Evolutionary conservation across 1,139 yeast species (phyloP), one percentile per base, ranked within the genome.

Genomic region (Pichia sp.): DNA sequence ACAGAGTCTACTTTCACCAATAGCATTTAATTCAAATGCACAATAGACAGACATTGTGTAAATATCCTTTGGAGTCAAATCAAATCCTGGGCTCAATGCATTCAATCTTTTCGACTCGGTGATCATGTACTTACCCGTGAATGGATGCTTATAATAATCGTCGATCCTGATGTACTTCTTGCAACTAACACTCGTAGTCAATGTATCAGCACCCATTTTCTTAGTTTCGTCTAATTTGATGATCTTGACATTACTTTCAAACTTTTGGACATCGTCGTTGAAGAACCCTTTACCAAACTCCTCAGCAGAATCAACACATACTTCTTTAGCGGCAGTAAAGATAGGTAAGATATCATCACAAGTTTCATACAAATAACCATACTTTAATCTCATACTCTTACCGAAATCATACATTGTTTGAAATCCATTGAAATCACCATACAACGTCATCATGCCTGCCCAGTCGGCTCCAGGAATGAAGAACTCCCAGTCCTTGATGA

Each of bases 21-120:
- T 65, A 15, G 70, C 75, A 54, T 75, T 75, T 53, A 79, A 62
- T 58, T 79, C 85, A 59, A 68, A 81, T 3, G 79, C 81, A 63
- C 83, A 79, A 65, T 75, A 65, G 41, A 65, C 62, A 54, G 73
- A 66, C 53, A 77, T 55, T 42, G 62, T 53, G 21, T 57, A 57
- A 30, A 78, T 69, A 52, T 79, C 82, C 8, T 57, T 50, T 1
- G 63, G 53, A 5, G 73, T 66, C 10, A 71, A 47, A 51, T 69
- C 59, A 38, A 71, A 66, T 0, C 70, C 75, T 2, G 73, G 72
- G 39, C 72, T 65, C 7, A 60, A 58, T 2, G 32, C 34, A 35
- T 64, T 63, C 33, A 53, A 48, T 35, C 54, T 46, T 14, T 44
- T 46, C 4, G 60, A 55, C 33, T 58, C 61, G 9, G 42, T 30